Base-by-base conservation (phyloP, 345 rosid genomes). In the Syzygium jambos region DNA sequence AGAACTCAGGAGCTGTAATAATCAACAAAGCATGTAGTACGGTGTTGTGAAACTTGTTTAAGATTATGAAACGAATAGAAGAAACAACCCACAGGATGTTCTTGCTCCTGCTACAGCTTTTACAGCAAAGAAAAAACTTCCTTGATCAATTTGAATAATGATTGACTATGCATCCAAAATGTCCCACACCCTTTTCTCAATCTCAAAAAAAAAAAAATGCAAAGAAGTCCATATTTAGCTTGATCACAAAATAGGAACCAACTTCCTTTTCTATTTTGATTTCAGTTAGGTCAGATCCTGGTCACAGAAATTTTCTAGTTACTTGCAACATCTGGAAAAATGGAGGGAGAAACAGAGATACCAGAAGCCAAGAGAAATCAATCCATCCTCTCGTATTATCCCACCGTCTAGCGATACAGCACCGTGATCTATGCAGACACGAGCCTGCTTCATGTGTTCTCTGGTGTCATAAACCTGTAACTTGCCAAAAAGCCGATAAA, bases 321-420 rank as follows among this genome's bases (percentile, higher is more conserved):
- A 38, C 49, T 38, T 17, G 52, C n/a, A 61, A 51, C 29, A 55
- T 23, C 21, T 21, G 29, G 9, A 30, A 46, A 78, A 52, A 46
- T 53, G 80, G 34, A 83, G 52, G 57, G 82, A 85, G 85, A 38
- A 68, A 55, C 59, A 30, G 23, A 19, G 88, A 29, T 93, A 96
- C 96, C 95, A 84, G 68, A 46, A 84, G 10, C 94, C 93, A 23
- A 91, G 91, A 65, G 91, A 90, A 34, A 93, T 86, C 11, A 91
- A 52, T n/a, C 93, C 92, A 7, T 93, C 91, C 87, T 87, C 93
- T 88, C 89, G 92, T 17, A 89, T 73, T 12, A 94, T 94, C 49
- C 94, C 93, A 2, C 98, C 98, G 73, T 96, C 98, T 63, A 94
- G 86, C 41, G 98, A 94, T 5, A 95, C 91, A 41, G 92, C 92